Percentiles rank a stretch among this genome's conserved stretches.
Conservation (phyloP, 805 yeast genomes). For the Ogataea naganishii region DNA sequence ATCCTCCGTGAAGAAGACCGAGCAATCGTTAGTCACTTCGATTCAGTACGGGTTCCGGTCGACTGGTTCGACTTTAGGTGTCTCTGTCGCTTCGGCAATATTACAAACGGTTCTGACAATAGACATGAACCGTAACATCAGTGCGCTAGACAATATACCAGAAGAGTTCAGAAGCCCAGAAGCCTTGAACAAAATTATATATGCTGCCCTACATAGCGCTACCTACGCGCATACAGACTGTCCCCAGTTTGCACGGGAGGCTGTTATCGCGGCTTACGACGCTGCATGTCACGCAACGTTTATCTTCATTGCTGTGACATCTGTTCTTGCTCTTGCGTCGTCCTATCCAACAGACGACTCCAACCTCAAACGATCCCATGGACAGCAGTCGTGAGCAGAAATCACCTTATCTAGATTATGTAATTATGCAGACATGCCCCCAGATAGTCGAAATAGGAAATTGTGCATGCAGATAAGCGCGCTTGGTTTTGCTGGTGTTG, state of each 20-base stretch:
- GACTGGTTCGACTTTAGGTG: conserved; percentile 48
- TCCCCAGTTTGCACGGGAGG: conserved; percentile 38
- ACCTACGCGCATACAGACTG: conserved; percentile 26
- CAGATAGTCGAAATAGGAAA: no score
- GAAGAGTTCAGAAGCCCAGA: conserved; percentile 7
- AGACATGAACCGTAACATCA: conserved; percentile 9
- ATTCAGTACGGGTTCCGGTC: conserved; percentile 69
- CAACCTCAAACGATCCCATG: no score
- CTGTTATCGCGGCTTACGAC: conserved; percentile 41
- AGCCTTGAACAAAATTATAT: conserved; percentile 7
- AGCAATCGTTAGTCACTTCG: conserved; percentile 82
- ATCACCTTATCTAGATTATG: no score
- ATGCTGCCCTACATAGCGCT: conserved; percentile 15
- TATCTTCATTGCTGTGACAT: conserved; percentile 24
- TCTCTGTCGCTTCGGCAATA: conserved; percentile 39
- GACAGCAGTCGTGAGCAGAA: no score
- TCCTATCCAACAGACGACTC: no score
- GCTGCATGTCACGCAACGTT: conserved; percentile 46
- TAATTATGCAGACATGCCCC: no score
- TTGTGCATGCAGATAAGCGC: no score
- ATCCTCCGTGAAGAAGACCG: conserved; percentile 58
- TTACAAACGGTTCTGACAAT: conserved; percentile 23
- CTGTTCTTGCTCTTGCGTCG: conserved; percentile 8
- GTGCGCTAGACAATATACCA: conserved; percentile 13
- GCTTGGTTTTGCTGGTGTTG: no score